Conservation (phyloP, 2,329 filamentous ascomycete species). For the Xylaria sp. region DNA sequence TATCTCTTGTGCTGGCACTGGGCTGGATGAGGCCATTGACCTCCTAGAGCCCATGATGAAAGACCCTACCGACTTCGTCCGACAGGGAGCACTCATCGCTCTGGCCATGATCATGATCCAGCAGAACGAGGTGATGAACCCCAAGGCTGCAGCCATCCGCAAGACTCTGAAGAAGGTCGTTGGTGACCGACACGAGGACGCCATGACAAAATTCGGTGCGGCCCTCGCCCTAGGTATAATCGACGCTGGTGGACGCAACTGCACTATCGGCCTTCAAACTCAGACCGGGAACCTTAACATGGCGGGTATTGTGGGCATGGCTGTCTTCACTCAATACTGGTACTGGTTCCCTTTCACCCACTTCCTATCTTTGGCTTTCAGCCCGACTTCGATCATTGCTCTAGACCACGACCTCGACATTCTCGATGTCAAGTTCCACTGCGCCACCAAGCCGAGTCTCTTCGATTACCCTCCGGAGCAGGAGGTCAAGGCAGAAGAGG, state of each 20-base stretch:
- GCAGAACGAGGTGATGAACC: constrained; percentile 98
- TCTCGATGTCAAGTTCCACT: constrained; percentile 93
- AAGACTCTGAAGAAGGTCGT: constrained; percentile 95
- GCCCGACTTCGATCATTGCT: constrained; percentile 94
- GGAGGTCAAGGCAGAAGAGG: constrained; percentile 92
- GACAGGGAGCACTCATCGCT: constrained; percentile 92
- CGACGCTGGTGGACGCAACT: constrained; percentile 96
- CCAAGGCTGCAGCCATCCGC: constrained; percentile 87
- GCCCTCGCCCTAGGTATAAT: constrained; percentile 95
- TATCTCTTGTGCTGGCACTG: constrained; percentile 96
- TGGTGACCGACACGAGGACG: constrained; percentile 93
- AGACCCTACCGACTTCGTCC: constrained; percentile 96
- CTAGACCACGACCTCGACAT: constrained; percentile 93
- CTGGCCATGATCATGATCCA: constrained; percentile 99
- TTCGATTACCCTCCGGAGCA: constrained; percentile 98
- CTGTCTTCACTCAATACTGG: constrained; percentile 99
- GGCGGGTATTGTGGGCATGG: constrained; percentile 96
- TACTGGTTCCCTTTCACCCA: constrained; percentile 99
- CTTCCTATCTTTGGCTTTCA: constrained; percentile 93
- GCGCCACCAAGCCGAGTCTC: constrained; percentile 88
- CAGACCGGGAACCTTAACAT: constrained; percentile 99
- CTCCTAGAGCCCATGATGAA: constrained; percentile 99
- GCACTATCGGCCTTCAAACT: constrained; percentile 95
- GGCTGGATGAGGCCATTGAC: constrained; percentile 93
- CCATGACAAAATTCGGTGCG: constrained; percentile 98